Evolutionary conservation across 148 eudicot genomes (phyloP).

Genomic region (Chenopodium suecicum): DNA sequence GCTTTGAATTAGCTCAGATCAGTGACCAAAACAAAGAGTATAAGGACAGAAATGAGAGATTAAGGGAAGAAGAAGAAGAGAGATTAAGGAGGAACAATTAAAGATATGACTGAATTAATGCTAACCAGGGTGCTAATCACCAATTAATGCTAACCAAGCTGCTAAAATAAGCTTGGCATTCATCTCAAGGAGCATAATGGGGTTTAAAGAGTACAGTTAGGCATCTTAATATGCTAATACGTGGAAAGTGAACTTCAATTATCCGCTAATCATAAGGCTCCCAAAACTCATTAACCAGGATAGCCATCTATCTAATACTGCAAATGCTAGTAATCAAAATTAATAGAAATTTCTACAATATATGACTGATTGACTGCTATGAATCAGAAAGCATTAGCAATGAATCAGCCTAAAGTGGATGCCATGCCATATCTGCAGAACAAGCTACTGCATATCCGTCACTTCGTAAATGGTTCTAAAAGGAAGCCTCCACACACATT

Average conservation of each 20-base stretch:
- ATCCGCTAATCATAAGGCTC: not conserved
- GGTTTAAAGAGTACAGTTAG: not conserved
- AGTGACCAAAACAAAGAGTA: no score
- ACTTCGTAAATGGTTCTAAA: not conserved
- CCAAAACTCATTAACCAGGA: not conserved
- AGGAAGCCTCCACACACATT: not conserved
- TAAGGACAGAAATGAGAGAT: no score
- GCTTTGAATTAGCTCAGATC: no score
- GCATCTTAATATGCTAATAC: not conserved
- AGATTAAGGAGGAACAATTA: no score
- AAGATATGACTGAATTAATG: no score
- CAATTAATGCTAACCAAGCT: no score
- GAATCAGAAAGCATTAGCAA: not conserved
- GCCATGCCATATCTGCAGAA: not conserved
- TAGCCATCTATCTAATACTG: not conserved
- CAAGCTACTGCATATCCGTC: not conserved
- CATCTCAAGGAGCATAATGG: not conserved
- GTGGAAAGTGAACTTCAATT: not conserved
- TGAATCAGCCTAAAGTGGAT: not conserved
- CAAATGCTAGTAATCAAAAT: not conserved
- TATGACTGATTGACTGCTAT: conserved; percentile 1
- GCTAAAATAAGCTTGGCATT: not conserved
- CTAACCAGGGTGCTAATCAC: no score
- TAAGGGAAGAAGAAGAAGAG: no score
- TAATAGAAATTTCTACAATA: not conserved